phyloP scores from a whole-genome alignment of 225 moss, liverwort and hornwort genomes.

The Antitrichia curtipendula region DNA sequence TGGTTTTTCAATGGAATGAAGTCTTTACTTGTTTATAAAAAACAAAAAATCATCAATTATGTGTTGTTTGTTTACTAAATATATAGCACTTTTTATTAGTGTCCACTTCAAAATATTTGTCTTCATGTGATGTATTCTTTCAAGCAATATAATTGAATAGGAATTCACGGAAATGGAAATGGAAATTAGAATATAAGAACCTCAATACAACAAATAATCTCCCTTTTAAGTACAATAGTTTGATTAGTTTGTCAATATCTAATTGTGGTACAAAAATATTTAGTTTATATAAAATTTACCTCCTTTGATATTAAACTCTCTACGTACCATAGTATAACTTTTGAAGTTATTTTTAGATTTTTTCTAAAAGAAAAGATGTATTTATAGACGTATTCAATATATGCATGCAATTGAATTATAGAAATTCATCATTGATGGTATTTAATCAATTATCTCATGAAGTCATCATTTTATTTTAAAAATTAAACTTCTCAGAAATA shows the following conservation, averaged over 20 bases:
- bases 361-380: background rate
- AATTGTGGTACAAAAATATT: background rate
- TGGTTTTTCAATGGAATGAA: background rate
- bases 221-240: too few relatives aligned
- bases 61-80: background rate
- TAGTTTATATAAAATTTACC: background rate
- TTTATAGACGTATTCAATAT: background rate
- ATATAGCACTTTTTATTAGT: background rate
- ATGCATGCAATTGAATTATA: background rate
- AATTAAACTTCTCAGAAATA: background rate
- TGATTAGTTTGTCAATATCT: background rate
- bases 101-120: rapidly evolving
- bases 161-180: background rate
- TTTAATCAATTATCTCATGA: too few relatives aligned
- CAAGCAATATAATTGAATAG: background rate
- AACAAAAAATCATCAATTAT: background rate
- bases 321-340: background rate
- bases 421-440: too few relatives aligned
- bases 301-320: background rate
- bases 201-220: background rate
- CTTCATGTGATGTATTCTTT: background rate
- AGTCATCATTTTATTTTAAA: background rate
- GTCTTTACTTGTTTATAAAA: background rate
- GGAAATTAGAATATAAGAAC: background rate
- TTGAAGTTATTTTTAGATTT: background rate